Conservation (phyloP, 2,329 filamentous ascomycete species). For the Colletotrichum somersetense region DNA sequence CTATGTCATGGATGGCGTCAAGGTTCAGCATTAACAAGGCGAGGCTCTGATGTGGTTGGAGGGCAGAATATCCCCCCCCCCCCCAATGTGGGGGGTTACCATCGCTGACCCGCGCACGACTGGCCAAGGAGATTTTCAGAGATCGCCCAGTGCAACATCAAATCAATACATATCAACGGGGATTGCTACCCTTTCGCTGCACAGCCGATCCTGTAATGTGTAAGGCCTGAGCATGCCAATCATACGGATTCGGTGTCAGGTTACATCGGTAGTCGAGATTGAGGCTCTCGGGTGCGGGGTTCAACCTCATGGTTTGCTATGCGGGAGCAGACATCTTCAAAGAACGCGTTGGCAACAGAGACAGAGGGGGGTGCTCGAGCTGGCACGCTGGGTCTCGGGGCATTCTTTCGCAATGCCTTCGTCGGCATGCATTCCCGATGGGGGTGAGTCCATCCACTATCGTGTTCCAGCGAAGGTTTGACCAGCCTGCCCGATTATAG, state of each 20-base stretch:
- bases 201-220: background rate
- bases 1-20: conserved; percentile 21
- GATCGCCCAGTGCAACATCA: background rate
- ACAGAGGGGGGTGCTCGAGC: background rate
- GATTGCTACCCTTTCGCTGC: background rate
- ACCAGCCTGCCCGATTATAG: conserved; percentile 2
- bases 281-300: conserved; percentile 4
- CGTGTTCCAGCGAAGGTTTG: conserved; percentile 9
- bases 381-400: background rate
- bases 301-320: background rate
- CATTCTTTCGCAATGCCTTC: conserved; percentile 3
- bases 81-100: background rate
- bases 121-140: background rate
- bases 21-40: background rate
- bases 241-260: conserved; percentile 31
- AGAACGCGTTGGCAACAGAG: conserved; percentile 3
- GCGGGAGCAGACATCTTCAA: background rate
- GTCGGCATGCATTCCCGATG: conserved; percentile 27
- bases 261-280: conserved; percentile 6
- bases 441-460: conserved; percentile 20
- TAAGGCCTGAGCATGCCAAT: conserved; percentile 10
- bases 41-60: background rate
- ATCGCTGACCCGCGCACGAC: background rate
- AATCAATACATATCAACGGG: background rate
- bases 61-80: background rate